phyloP scores from a whole-genome alignment of 805 yeast genomes.

The Geotrichum ghanense region DNA sequence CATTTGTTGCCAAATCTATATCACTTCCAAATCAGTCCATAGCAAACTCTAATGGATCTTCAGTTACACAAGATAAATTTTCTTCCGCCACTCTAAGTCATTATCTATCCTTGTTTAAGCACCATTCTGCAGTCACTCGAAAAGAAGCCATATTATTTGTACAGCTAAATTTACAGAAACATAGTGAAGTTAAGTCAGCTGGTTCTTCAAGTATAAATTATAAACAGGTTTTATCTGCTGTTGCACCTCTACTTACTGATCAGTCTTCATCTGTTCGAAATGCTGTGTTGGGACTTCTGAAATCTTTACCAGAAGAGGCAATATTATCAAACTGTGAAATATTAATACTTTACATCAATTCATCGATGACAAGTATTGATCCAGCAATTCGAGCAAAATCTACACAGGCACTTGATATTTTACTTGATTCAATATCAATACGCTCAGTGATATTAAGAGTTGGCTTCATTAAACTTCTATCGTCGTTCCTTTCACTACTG shows the following conservation, averaged over 20 bases:
- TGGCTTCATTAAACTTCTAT: background rate
- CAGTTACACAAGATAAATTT: background rate
- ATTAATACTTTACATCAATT: slow-evolving; percentile 61
- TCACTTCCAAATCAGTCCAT: background rate
- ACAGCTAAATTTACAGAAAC: slow-evolving; percentile 38
- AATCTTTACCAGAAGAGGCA: slow-evolving; percentile 12
- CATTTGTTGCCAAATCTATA: slow-evolving; percentile 60
- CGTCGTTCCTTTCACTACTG: background rate
- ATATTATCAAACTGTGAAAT: slow-evolving; percentile 27
- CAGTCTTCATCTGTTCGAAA: slow-evolving; percentile 53
- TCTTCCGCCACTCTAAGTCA: slow-evolving; percentile 21
- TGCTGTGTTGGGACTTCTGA: slow-evolving; percentile 35
- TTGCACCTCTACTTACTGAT: slow-evolving; percentile 57
- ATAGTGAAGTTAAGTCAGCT: slow-evolving; percentile 26
- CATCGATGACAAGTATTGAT: slow-evolving; percentile 88
- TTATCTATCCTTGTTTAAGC: slow-evolving; percentile 58
- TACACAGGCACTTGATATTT: slow-evolving; percentile 23
- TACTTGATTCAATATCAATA: background rate
- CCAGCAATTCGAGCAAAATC: slow-evolving; percentile 69
- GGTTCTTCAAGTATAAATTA: slow-evolving; percentile 21
- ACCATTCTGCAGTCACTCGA: slow-evolving; percentile 59
- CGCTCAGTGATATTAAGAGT: background rate
- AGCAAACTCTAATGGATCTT: background rate
- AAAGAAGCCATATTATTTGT: slow-evolving; percentile 50
- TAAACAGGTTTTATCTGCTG: slow-evolving; percentile 45